Percentiles rank a stretch among this genome's conserved stretches.
phyloP scores from a whole-genome alignment of 129 eudicot species.

The Smallanthus sonchifolius region DNA sequence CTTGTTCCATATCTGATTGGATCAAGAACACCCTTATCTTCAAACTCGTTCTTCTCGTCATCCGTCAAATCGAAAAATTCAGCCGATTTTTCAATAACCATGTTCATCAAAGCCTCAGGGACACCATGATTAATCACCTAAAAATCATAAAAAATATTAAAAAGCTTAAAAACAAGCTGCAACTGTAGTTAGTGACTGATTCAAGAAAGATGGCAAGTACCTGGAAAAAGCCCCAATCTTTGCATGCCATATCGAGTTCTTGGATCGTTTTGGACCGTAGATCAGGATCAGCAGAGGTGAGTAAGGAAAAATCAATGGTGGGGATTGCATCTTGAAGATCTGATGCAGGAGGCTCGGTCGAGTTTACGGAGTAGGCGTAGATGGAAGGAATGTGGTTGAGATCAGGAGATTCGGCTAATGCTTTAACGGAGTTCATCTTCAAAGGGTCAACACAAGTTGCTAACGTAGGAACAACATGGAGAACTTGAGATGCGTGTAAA shows the following conservation, averaged over 20 bases:
- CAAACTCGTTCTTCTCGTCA: constrained; percentile 52
- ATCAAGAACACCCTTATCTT: constrained; percentile 40
- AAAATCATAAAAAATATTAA: neutral
- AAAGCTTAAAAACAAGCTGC: neutral
- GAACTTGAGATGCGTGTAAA: neutral
- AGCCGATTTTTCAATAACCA: constrained; percentile 23
- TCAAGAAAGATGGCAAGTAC: constrained; percentile 11
- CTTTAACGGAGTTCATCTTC: constrained; percentile 35
- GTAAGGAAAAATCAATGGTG: constrained; percentile 48
- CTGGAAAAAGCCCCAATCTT: constrained; percentile 73
- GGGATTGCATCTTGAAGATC: constrained; percentile 47
- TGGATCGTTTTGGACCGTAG: constrained; percentile 45
- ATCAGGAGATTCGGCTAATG: constrained; percentile 49
- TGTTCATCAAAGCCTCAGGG: constrained; percentile 42
- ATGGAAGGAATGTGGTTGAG: constrained; percentile 50
- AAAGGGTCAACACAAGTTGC: too few relatives aligned
- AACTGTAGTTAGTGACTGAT: neutral
- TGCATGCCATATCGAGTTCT: constrained; percentile 49
- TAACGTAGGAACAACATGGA: too few relatives aligned
- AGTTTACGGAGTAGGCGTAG: constrained; percentile 31
- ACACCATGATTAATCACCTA: constrained; percentile 75
- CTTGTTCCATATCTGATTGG: constrained; percentile 67
- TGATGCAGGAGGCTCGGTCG: constrained; percentile 22
- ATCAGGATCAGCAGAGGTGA: constrained; percentile 36
- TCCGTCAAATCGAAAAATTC: constrained; percentile 47